These are phyloP conservation scores for Brassica incana DNA, from an alignment of 345 rosid species.

Conservation along the genomic window DNA sequence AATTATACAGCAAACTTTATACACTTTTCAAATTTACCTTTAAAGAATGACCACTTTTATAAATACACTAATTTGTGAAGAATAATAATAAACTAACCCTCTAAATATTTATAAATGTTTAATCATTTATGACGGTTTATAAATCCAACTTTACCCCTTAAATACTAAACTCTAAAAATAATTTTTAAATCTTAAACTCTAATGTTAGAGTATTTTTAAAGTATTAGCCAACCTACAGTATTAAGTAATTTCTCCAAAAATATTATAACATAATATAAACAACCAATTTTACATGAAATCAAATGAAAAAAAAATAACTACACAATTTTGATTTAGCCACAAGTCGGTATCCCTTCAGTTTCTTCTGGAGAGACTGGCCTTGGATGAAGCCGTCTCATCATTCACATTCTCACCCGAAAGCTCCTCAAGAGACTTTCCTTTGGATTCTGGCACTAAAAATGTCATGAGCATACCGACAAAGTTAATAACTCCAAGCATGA, in stretches of 20 bases:
- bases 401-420: constrained; percentile 48
- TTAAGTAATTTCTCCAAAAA: neutral
- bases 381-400: constrained; percentile 21
- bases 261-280: neutral
- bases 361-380: neutral
- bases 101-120: no score
- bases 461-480: constrained; percentile 47
- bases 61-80: no score
- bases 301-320: neutral
- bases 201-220: neutral
- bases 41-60: no score
- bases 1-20: no score
- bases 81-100: no score
- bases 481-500: constrained; percentile 28
- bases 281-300: neutral
- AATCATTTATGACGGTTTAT: no score
- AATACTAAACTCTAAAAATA: no score
- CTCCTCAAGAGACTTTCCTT: constrained; percentile 58
- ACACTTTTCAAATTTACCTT: no score
- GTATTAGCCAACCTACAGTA: neutral
- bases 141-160: no score
- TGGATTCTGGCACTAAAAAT: constrained; percentile 53
- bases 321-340: neutral
- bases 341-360: neutral
- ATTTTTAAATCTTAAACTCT: no score